Base-by-base conservation (phyloP, 352 stramenopile species). In the Globisporangium sylvaticum region DNA sequence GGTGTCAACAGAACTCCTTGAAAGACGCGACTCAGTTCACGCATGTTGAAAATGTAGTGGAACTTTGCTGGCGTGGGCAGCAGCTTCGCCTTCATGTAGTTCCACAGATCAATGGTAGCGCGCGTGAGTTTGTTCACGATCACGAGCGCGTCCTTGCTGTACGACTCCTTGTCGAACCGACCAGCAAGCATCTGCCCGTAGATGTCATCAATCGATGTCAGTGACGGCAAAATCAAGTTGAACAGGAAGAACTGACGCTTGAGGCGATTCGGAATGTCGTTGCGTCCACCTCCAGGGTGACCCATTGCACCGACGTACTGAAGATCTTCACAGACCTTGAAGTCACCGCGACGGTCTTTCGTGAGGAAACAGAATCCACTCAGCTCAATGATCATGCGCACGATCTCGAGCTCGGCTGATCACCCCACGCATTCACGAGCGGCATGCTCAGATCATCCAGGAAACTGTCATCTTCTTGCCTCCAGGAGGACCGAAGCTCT, bases 41-140 rank as follows among this genome's bases (percentile, higher is more conserved):
- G 94, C 95, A 99, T 99, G 71, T 99, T 99, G 83, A 99, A 99
- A 56, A 99, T 97, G 80, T 99, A 99, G 77, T 99, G 97, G 82
- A 99, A 99, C 67, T 99, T 99, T 32, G 96, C 94, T 12, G 97
- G 97, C 14, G 97, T 99, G 0, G 97, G 97, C 24, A 99, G 71
- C 70, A 99, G 94, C 69, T 98, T 98, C 14, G 90, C 87, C 77
- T 99, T 99, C 84, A 99, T 98, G 42, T 88, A 95, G 67, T 95
- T 97, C 97, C 97, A 99, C 62, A 99, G 70, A 62, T 96, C 84
- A 69, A 99, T 99, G 18, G 97, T 99, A 24, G 94, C 91, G 42
- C 94, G 79, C 6, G 96, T 99, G 0, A 99, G 88, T 66, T 98
- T 97, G 67, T 86, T 87, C 24, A 98, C 94, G 9, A 98, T 88